Evolutionary conservation across 768 basidiomycete genomes (phyloP), one percentile per base, ranked within the genome.

Genomic region (Mrakia gelida): DNA sequence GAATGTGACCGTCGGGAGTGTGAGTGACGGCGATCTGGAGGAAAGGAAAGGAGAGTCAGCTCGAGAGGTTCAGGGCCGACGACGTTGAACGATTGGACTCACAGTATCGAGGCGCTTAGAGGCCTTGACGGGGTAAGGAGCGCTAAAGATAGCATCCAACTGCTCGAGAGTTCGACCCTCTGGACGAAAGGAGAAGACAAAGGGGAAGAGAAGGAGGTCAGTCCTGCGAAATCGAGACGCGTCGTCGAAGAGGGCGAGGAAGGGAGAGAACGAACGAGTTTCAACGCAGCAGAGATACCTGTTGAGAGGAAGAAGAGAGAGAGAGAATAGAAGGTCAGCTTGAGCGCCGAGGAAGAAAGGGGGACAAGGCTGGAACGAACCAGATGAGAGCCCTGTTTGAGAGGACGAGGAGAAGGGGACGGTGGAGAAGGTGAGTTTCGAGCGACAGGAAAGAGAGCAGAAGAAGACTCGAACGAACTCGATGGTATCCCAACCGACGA

Each of bases 161-260:
- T 77, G 70, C 63, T 77, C 71, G 62, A 77, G 56, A 16, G 70
- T 77, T 34, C 71, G 54, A 23, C 71, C 75, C 26, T 61, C 63
- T 28, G 65, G 18, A 30, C 30, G 61, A 52, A 70, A 26, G 45
- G 34, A 54, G 49, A 32, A 76, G 45, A 13, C 1, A 76, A 54
- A 30, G 41, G 28, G 41, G 49, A 56, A 28, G 21, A 70, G 8
- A 38, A 38, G 8, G 38, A 41, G 34, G n/a, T 61, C 41, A 59
- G 73, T 23, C 38, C 21, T n/a, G 23, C 41, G 21, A 32, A 11
- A n/a, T 28, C 6, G 59, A 21, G 26, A 62, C 28, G 45, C 13
- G 72, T 13, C 30, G 62, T 38, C 5, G 13, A 52, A 41, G 54
- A 43, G 6, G 21, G 62, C 2, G 45, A 45, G 13, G 73, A 43